phyloP scores from a whole-genome alignment of 495 filamentous ascomycete species.

The Aspergillus leporis region DNA sequence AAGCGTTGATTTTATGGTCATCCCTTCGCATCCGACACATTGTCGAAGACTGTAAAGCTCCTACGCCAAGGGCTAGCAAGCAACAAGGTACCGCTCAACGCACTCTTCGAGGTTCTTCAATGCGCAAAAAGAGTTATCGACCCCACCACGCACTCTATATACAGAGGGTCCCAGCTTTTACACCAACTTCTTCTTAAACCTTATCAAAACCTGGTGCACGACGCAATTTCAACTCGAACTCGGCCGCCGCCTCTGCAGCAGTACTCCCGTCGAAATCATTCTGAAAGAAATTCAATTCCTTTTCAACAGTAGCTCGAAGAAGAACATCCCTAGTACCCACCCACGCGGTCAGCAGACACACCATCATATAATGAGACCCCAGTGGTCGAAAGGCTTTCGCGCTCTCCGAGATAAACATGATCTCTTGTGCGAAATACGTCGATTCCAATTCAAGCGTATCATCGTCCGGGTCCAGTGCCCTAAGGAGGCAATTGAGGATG shows the following conservation, averaged over 20 bases:
- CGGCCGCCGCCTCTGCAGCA: background rate
- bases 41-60: no score
- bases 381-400: constrained; percentile 33
- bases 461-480: constrained; percentile 21
- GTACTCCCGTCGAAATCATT: constrained; percentile 23
- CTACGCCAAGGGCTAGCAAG: no score
- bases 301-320: constrained; percentile 16
- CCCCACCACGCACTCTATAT: no score
- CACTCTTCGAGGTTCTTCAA: no score
- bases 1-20: no score
- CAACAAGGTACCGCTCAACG: no score
- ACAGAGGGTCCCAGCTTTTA: no score
- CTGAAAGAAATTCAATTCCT: constrained; percentile 28
- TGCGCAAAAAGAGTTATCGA: no score
- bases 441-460: constrained; percentile 22
- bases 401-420: constrained; percentile 28
- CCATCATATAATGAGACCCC: constrained; percentile 33
- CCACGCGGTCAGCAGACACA: constrained; percentile 33
- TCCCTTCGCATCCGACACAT: no score
- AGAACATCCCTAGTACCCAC: constrained; percentile 23
- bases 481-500: constrained; percentile 37
- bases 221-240: background rate
- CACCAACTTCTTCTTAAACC: background rate
- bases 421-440: constrained; percentile 27
- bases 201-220: background rate